Evolutionary conservation across 1,284 basidiomycete genomes (phyloP).

Genomic region (Cutaneotrichosporon sp.): DNA sequence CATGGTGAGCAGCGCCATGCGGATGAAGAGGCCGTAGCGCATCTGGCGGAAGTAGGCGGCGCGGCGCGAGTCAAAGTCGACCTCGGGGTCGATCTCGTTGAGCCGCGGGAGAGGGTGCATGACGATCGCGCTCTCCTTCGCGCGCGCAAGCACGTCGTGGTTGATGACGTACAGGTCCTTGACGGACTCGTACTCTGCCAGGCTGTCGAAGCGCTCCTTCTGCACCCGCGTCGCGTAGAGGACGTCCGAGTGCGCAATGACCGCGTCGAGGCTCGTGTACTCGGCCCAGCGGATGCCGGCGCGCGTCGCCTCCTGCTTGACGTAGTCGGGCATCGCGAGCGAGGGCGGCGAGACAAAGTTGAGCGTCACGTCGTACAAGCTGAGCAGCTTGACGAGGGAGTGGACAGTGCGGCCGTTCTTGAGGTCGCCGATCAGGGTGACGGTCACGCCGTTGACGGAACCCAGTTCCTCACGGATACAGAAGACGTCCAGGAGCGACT

Average conservation of each 20-base stretch:
- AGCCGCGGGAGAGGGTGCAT: slow-evolving; percentile 96
- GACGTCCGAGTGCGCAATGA: slow-evolving; percentile 89
- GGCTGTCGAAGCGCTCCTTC: slow-evolving; percentile 83
- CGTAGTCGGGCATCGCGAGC: slow-evolving; percentile 85
- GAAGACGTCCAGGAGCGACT: slow-evolving; percentile 90
- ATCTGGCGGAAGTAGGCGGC: slow-evolving; percentile 99
- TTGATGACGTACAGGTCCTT: slow-evolving; percentile 92
- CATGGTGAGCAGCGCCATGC: slow-evolving; percentile 69
- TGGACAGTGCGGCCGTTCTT: slow-evolving; percentile 99
- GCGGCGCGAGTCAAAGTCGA: slow-evolving; percentile 90
- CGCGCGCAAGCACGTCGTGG: slow-evolving; percentile 82
- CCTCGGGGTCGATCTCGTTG: slow-evolving; percentile 96
- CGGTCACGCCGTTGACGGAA: slow-evolving; percentile 92
- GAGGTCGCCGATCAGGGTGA: slow-evolving; percentile 90
- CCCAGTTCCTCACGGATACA: slow-evolving; percentile 98
- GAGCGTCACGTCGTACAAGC: slow-evolving; percentile 82
- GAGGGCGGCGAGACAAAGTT: slow-evolving; percentile 92
- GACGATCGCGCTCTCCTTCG: slow-evolving; percentile 95
- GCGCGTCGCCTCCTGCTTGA: slow-evolving; percentile 75
- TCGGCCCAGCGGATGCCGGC: slow-evolving; percentile 74
- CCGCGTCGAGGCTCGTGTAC: slow-evolving; percentile 81
- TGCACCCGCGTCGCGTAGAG: slow-evolving; percentile 95
- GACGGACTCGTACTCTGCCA: slow-evolving; percentile 80
- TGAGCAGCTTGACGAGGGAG: slow-evolving; percentile 86
- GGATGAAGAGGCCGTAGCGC: slow-evolving; percentile 91